These are phyloP conservation scores for Cadophora malorum DNA, from an alignment of 2,329 filamentous ascomycete genomes.

Conservation along the genomic window DNA sequence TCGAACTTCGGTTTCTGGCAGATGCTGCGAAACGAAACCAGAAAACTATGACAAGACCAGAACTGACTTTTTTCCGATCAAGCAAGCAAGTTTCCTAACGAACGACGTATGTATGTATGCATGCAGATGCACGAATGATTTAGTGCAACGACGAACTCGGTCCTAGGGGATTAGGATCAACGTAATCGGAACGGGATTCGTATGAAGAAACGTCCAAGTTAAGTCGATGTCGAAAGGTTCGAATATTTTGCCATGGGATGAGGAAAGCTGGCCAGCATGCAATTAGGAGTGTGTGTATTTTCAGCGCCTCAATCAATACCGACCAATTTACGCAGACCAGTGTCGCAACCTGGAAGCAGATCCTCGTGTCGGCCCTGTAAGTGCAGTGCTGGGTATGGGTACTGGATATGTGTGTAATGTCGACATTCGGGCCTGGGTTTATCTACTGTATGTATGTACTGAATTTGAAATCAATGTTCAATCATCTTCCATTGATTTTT, in stretches of 20 bases:
- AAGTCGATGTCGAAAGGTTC: neutral
- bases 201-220: neutral
- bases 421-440: conserved; percentile 7
- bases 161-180: neutral
- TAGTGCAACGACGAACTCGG: conserved; percentile 10
- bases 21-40: neutral
- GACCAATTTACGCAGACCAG: conserved; percentile 4
- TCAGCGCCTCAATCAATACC: conserved; percentile 20
- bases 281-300: conserved; percentile 10
- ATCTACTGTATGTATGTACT: conserved; percentile 2
- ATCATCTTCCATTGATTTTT: conserved; percentile 5
- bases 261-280: neutral
- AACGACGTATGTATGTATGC: neutral
- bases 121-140: conserved; percentile 1
- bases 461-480: conserved; percentile 5
- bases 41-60: neutral
- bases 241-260: conserved; percentile 1
- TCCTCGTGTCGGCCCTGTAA: conserved; percentile 13
- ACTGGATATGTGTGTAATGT: conserved; percentile 1
- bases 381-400: neutral
- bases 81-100: conserved; percentile 12
- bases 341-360: conserved; percentile 17
- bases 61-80: conserved; percentile 1
- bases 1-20: neutral
- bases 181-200: neutral